Conservation (phyloP, 352 stramenopile species). For the Globisporangium cylindrosporum region DNA sequence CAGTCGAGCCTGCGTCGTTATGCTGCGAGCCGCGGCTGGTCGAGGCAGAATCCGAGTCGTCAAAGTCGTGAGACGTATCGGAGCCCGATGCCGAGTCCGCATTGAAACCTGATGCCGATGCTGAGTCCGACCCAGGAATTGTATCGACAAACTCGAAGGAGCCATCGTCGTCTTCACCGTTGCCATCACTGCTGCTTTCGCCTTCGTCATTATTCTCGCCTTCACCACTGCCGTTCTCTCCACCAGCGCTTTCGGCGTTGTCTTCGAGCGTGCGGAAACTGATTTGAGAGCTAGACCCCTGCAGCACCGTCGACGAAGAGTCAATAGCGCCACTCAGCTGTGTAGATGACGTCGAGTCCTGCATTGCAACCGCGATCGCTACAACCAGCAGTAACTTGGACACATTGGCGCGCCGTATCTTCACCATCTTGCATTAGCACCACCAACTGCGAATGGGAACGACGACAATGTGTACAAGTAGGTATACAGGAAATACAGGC, state of each 20-base stretch:
- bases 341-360: background rate
- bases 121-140: background rate
- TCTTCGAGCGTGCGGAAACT: background rate
- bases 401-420: background rate
- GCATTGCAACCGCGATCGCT: background rate
- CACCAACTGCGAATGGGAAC: background rate
- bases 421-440: constrained; percentile 1
- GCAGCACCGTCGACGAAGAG: background rate
- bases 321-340: background rate
- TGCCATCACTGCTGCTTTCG: background rate
- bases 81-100: background rate
- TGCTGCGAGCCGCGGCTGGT: background rate
- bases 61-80: background rate
- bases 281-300: background rate
- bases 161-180: constrained; percentile 2
- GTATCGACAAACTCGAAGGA: constrained; percentile 11
- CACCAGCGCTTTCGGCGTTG: background rate
- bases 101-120: background rate
- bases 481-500: background rate
- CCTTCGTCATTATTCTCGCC: background rate
- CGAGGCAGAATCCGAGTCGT: background rate
- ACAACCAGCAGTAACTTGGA: background rate
- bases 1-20: background rate
- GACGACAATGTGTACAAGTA: background rate
- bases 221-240: background rate